Evolutionary conservation across 75 land plant genomes (phyloP), one percentile per base, ranked within the genome.

Genomic region (Chamaecyparis obtusa): DNA sequence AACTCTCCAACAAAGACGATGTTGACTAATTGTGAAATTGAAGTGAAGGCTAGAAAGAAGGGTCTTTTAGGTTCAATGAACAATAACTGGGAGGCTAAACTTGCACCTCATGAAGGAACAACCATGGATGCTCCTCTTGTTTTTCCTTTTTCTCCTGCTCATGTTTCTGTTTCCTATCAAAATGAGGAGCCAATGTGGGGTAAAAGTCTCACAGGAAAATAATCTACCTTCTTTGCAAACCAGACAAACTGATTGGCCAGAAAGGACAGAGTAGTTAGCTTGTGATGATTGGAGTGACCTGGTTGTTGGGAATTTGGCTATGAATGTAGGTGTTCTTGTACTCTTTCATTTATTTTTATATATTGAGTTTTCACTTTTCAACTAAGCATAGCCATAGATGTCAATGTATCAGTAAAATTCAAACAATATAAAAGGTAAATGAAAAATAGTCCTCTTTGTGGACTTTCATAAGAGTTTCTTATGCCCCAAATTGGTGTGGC

Each of bases 221-320:
- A 78, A 39, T 78, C 21, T 78, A 39, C 81, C 81, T 41, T 5
- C 44, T 78, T 24, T 41, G 46, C 81, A 78, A 41, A 17, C 46
- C 27, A 78, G 43, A 78, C 81, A 39, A 41, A 39, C 27, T 39
- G 81, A 78, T 14, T 78, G 81, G 81, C 16, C 81, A 5, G 44
- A 17, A 33, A 39, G 81, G 81, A 39, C 81, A 37, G 81, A 78
- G 44, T 44, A 78, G 39, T 21, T 78, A 16, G 81, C 3, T 78
- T 39, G 44, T 39, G 81, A 78, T 19, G 81, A 78, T 78, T 78
- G 39, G 81, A 78, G 81, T 2, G 81, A 78, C 43, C 44, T 78
- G 9, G 44, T 78, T 19, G 81, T 78, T 41, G 44, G 46, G 24
- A 41, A 78, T 24, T 41, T 44, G 8, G 39, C 7, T 41, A 37